phyloP scores from a whole-genome alignment of 106 monocot species.

The Acorus gramineus region DNA sequence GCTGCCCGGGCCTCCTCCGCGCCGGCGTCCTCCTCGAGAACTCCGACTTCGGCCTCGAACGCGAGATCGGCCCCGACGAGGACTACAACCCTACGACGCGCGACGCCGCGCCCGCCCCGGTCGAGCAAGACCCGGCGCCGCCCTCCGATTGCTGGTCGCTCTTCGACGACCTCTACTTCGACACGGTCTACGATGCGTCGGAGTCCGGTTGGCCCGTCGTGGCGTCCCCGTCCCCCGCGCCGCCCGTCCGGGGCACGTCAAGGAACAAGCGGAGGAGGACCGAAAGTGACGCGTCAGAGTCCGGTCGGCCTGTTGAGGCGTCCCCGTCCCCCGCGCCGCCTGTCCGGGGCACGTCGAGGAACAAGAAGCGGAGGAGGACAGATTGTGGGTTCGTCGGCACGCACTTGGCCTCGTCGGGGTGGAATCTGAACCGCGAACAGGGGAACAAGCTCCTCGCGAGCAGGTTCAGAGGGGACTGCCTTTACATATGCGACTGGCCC shows the following conservation, averaged over 20 bases:
- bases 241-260: neutral
- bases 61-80: constrained; percentile 68
- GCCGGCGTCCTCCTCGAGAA: constrained; percentile 78
- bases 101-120: constrained; percentile 1
- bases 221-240: neutral
- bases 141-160: constrained; percentile 48
- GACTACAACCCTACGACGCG: neutral
- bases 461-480: constrained; percentile 56
- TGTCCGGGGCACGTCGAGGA: neutral
- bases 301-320: too few relatives aligned
- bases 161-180: constrained; percentile 86
- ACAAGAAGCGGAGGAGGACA: constrained; percentile 23
- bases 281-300: too few relatives aligned
- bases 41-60: constrained; percentile 84
- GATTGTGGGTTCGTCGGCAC: constrained; percentile 12
- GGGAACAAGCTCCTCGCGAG: constrained; percentile 74
- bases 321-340: neutral
- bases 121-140: neutral
- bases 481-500: constrained; percentile 84
- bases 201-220: too few relatives aligned
- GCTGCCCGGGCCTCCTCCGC: constrained; percentile 79
- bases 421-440: constrained; percentile 74
- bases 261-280: constrained; percentile 22
- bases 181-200: constrained; percentile 48
- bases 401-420: constrained; percentile 42